These are phyloP conservation scores for Podospora conica DNA, from an alignment of 495 filamentous ascomycete species.

Conservation along the genomic window DNA sequence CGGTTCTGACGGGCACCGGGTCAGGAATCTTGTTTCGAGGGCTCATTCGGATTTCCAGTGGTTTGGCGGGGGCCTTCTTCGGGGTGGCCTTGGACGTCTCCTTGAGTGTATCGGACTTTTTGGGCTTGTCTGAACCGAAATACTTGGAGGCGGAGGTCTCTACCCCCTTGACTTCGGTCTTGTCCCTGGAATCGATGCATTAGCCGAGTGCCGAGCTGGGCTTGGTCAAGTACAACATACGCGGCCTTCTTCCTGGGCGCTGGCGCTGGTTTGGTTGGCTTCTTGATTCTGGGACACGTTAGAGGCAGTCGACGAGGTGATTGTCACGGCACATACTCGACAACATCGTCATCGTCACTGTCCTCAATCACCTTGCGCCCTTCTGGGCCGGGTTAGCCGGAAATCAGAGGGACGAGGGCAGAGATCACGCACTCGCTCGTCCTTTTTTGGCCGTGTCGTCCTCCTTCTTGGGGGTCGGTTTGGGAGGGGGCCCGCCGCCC, in stretches of 20 bases:
- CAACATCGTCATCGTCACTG: conserved; percentile 62
- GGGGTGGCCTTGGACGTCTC: conserved; percentile 20
- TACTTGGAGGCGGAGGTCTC: conserved; percentile 44
- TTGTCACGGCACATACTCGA: conserved; percentile 29
- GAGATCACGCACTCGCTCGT: conserved; percentile 31
- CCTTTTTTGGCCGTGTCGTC: conserved; percentile 39
- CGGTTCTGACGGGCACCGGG: conserved; percentile 22
- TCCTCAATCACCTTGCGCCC: conserved; percentile 69
- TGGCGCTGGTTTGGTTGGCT: conserved; percentile 32
- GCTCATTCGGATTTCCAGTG: conserved; percentile 34
- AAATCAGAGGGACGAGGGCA: neutral
- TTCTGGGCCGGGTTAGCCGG: conserved; percentile 38
- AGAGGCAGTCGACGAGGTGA: neutral
- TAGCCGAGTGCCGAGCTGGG: neutral
- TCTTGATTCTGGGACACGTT: conserved; percentile 31
- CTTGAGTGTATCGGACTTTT: conserved; percentile 26
- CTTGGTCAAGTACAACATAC: conserved; percentile 21
- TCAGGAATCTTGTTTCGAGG: conserved; percentile 34
- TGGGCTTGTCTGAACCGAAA: conserved; percentile 37
- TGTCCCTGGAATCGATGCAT: conserved; percentile 14
- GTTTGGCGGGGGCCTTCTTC: conserved; percentile 28
- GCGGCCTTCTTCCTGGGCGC: conserved; percentile 38
- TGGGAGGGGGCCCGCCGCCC: conserved; percentile 38
- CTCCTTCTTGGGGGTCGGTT: conserved; percentile 45
- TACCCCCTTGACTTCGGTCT: conserved; percentile 36